Evolutionary conservation across 2,329 filamentous ascomycete genomes (phyloP).

Genomic region (Claviceps maximensis): DNA sequence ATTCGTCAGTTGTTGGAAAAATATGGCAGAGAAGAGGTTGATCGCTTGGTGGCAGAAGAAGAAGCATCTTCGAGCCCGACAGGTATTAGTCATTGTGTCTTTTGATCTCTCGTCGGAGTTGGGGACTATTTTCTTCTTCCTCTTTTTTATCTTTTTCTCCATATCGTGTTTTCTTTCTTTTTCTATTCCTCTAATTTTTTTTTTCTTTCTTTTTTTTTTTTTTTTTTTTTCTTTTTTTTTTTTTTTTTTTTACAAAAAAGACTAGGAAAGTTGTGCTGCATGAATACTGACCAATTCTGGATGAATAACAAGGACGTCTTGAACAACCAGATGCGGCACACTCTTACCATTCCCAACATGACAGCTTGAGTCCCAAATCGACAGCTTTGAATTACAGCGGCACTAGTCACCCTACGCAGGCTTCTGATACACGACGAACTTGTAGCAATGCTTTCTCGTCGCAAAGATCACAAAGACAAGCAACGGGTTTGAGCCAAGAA

Average conservation of each 20-base stretch:
- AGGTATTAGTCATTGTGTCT: neutral
- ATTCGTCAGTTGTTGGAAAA: slow-evolving; percentile 6
- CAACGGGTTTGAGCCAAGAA: neutral
- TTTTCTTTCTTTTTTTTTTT: neutral
- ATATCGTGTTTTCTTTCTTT: too few relatives aligned
- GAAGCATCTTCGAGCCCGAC: slow-evolving; percentile 3
- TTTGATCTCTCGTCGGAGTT: neutral
- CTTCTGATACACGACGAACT: neutral
- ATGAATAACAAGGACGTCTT: neutral
- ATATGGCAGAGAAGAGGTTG: slow-evolving; percentile 7
- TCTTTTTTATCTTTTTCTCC: too few relatives aligned
- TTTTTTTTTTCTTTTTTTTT: neutral
- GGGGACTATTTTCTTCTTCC: too few relatives aligned
- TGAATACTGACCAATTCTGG: neutral
- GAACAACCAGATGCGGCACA: neutral
- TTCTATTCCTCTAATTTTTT: too few relatives aligned
- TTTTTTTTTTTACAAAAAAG: neutral
- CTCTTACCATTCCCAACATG: neutral
- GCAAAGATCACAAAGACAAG: slow-evolving; percentile 1
- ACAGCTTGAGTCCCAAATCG: neutral
- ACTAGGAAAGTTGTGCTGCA: neutral
- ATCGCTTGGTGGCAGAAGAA: slow-evolving; percentile 8
- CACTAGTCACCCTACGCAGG: neutral
- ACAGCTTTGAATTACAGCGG: neutral
- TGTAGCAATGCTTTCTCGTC: neutral